phyloP scores from a whole-genome alignment of 805 yeast species.

The Schizosaccharomyces pombe region ASM294v3 CU329670.1:854001-854500 shows the following conservation, averaged over 20 bases:
- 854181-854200: constrained; percentile 92
- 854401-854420: no score
- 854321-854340: background rate
- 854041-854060: constrained; percentile 99
- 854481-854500: no score
- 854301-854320: constrained; percentile 85
- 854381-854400: background rate
- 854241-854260: constrained; percentile 80
- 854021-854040: constrained; percentile 95
- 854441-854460: no score
- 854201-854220: constrained; percentile 93
- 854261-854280: constrained; percentile 96
- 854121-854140: constrained; percentile 95
- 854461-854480: no score
- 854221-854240: constrained; percentile 96
- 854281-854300: constrained; percentile 92
- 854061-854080: constrained; percentile 97
- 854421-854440: no score
- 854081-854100: constrained; percentile 88
- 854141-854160: constrained; percentile 94
- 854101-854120: constrained; percentile 98
- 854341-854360: background rate
- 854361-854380: background rate
- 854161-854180: constrained; percentile 98
- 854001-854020: constrained; percentile 92